Percentiles rank a stretch among this genome's conserved stretches.
phyloP scores from a whole-genome alignment of 1,284 basidiomycete species.

The Cryptococcus jaspeensis region DNA sequence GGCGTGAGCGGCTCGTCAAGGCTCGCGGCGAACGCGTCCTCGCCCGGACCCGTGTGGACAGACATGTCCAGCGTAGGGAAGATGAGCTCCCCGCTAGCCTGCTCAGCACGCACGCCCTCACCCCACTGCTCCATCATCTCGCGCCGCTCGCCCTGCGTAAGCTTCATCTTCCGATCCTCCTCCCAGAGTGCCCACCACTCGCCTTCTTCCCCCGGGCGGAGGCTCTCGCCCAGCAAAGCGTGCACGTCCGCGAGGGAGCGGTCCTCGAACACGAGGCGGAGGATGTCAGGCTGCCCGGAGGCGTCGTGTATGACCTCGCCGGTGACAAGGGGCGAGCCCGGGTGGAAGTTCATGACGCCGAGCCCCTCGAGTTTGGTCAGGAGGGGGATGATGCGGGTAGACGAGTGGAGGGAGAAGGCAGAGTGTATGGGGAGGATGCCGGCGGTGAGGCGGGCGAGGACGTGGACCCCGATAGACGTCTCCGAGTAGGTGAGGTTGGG shows the following conservation, averaged over 20 bases:
- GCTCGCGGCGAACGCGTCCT: background rate
- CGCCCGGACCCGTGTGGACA: background rate
- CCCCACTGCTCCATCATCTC: constrained; percentile 27
- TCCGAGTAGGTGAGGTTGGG: constrained; percentile 30
- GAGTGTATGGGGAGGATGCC: constrained; percentile 36
- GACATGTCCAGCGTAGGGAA: constrained; percentile 36
- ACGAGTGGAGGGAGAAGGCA: constrained; percentile 30
- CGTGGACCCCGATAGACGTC: constrained; percentile 35
- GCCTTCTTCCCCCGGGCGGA: constrained; percentile 21
- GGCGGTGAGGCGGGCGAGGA: constrained; percentile 32
- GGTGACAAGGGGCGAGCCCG: constrained; percentile 3
- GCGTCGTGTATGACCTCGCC: constrained; percentile 19
- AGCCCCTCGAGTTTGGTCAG: constrained; percentile 36
- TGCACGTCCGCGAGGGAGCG: constrained; percentile 31
- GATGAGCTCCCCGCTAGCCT: constrained; percentile 21
- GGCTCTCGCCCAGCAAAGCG: constrained; percentile 31
- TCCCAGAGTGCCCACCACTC: constrained; percentile 30
- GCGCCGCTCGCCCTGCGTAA: constrained; percentile 19
- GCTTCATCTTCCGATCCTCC: constrained; percentile 10
- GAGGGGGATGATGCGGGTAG: constrained; percentile 33
- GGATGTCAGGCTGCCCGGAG: constrained; percentile 32
- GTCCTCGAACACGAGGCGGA: constrained; percentile 32
- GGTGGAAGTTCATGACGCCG: constrained; percentile 23
- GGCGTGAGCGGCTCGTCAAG: constrained; percentile 3
- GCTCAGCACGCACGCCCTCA: background rate